phyloP scores from a whole-genome alignment of 1,139 yeast species.

The Neolecta irregularis region DNA sequence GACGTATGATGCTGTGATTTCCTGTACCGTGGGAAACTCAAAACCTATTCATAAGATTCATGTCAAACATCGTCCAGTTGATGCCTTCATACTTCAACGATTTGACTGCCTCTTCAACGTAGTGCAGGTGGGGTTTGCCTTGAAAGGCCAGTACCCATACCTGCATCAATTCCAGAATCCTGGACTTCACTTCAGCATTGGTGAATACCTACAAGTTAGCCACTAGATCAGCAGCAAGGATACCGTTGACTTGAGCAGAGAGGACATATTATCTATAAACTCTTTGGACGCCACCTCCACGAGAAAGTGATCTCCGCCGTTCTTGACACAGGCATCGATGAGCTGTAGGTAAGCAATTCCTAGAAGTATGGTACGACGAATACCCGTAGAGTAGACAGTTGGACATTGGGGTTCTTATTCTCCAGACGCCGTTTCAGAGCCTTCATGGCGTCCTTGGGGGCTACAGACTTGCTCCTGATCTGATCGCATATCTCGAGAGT shows the following conservation, averaged over 20 bases:
- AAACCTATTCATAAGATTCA: constrained; percentile 29
- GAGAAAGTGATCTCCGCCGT: constrained; percentile 79
- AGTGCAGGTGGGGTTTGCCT: constrained; percentile 48
- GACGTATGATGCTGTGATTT: constrained; percentile 39
- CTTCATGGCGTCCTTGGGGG: constrained; percentile 74
- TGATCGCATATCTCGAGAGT: constrained; percentile 81
- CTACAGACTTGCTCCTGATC: constrained; percentile 69
- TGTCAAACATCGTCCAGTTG: constrained; percentile 7
- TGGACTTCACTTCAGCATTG: constrained; percentile 42
- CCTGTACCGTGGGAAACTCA: constrained; percentile 39
- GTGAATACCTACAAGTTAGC: constrained; percentile 24
- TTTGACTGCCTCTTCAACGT: constrained; percentile 48
- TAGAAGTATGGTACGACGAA: neutral
- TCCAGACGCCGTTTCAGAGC: constrained; percentile 59
- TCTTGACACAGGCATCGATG: constrained; percentile 76
- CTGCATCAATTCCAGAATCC: constrained; percentile 50
- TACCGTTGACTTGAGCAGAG: constrained; percentile 22
- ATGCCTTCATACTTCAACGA: constrained; percentile 42
- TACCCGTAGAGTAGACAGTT: constrained; percentile 43
- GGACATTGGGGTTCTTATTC: constrained; percentile 56
- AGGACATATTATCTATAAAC: constrained; percentile 49
- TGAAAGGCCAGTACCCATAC: constrained; percentile 66
- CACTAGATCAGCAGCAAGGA: constrained; percentile 17
- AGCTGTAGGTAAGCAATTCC: constrained; percentile 30
- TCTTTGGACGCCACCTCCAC: constrained; percentile 70